Base-by-base conservation (phyloP, 805 yeast species). In the Candida boidinii region DNA sequence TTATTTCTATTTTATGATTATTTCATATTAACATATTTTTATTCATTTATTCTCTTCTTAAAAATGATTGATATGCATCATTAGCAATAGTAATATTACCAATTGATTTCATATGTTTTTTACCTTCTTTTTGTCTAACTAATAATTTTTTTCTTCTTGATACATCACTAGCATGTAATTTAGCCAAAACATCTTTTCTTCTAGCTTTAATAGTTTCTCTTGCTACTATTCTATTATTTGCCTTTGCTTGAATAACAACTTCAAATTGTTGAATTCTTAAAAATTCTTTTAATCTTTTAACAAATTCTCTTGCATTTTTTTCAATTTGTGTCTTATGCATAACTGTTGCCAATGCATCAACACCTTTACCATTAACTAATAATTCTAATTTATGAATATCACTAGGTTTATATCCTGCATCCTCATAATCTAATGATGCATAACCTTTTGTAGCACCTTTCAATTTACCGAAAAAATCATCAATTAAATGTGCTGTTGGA, bases 341-440 rank as follows among this genome's bases (percentile, higher is more conserved):
- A 4, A 90, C 88, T 33, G 83, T 88, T 0, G 96, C 85, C 31
- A 90, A 65, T 0, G 97, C 97, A 61, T 90, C 98, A 23, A 90
- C 81, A 15, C 94, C 74, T 28, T 65, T 73, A 2, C 96, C 95
- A 53, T 90, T 92, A 4, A 90, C 95, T 36, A 90, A 64, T 28
- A 92, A 65, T 52, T 90, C 96, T 60, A 90, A 60, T 50, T 90
- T 92, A 22, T 84, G 87, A 16, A 90, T 74, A 49, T 84, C 87
- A 2, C 94, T 75, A 22, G 73, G 70, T 42, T 64, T 68, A 58
- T 87, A 90, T 0, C 97, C 98, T 4, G 81, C 77, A 50, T 90
- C 97, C 46, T 92, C 96, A 49, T 90, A 90, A 58, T 90, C 97
- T 33, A 90, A 64, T 1, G 96, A 84, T 0, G 95, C 97, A 57